Evolutionary conservation across 805 yeast genomes (phyloP).

Genomic region (Candida germanica): DNA sequence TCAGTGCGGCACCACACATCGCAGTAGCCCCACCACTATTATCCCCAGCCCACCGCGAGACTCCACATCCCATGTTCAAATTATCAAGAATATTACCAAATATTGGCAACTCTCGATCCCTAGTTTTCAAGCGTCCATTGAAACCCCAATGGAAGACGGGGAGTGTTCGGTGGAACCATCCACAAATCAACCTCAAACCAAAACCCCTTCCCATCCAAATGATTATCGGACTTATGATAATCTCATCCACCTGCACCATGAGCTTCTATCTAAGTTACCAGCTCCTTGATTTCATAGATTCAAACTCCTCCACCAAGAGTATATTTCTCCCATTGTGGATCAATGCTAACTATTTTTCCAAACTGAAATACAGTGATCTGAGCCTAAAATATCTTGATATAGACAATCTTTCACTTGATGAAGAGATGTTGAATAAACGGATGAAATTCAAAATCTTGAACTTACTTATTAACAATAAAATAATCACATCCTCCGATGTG

Average conservation of each 20-base stretch:
- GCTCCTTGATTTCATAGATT: conserved; percentile 8
- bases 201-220: conserved; percentile 10
- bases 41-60: no score
- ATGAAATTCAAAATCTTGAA: conserved; percentile 10
- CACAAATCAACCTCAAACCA: conserved; percentile 6
- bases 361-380: conserved; percentile 20
- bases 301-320: conserved; percentile 8
- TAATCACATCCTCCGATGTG: conserved; percentile 26
- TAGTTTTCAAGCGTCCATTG: no score
- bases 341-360: conserved; percentile 29
- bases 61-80: no score
- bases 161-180: no score
- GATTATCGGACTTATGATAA: conserved; percentile 8
- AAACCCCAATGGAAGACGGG: no score
- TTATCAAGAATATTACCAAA: no score
- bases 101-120: no score
- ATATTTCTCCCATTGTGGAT: conserved; percentile 26
- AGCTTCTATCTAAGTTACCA: conserved; percentile 12
- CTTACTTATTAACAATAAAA: conserved; percentile 16
- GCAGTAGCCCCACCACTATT: no score
- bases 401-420: conserved; percentile 1
- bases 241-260: conserved; percentile 14
- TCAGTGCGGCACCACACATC: no score
- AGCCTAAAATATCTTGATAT: conserved; percentile 19
- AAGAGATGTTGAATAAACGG: conserved; percentile 10